A percentile compares a stretch with the other conserved stretches of the same genome.
These are phyloP conservation scores for Rhynchospora tenuis DNA, from an alignment of 176 grass and related monocot species.

Conservation along the genomic window DNA sequence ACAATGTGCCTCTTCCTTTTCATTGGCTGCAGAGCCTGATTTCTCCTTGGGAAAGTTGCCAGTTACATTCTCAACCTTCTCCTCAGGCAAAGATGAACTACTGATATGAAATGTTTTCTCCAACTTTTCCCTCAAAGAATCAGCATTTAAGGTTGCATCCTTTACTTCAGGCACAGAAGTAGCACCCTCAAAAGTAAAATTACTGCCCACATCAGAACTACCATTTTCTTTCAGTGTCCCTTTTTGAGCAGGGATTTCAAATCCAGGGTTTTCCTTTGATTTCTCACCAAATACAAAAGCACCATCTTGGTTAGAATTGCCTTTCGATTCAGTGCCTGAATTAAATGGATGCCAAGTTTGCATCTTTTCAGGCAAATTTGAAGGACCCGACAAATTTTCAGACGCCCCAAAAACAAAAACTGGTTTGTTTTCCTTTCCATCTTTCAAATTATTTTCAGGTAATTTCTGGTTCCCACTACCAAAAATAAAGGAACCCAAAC, in stretches of 20 bases:
- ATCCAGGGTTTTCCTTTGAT: neutral
- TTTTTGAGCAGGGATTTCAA: neutral
- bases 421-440: conserved; percentile 20
- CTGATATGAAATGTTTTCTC: conserved; percentile 11
- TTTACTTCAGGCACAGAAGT: neutral
- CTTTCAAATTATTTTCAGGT: conserved; percentile 3
- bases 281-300: conserved; percentile 13
- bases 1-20: conserved; percentile 19
- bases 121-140: conserved; percentile 29
- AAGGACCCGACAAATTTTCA: neutral
- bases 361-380: conserved; percentile 9
- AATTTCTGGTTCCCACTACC: neutral
- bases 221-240: neutral
- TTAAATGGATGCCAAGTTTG: conserved; percentile 19
- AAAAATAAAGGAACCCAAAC: conserved; percentile 5
- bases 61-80: conserved; percentile 16
- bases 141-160: conserved; percentile 2
- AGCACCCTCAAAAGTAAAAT: conserved; percentile 5
- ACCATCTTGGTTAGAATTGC: neutral
- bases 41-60: neutral
- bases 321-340: conserved; percentile 4
- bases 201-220: neutral
- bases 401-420: conserved; percentile 19
- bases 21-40: conserved; percentile 10
- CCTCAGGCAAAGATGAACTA: neutral